A percentile compares a stretch with the other conserved stretches of the same genome.
These are phyloP conservation scores for Raddia distichophylla DNA, from an alignment of 176 grass and related monocot genomes.

Conservation along the genomic window DNA sequence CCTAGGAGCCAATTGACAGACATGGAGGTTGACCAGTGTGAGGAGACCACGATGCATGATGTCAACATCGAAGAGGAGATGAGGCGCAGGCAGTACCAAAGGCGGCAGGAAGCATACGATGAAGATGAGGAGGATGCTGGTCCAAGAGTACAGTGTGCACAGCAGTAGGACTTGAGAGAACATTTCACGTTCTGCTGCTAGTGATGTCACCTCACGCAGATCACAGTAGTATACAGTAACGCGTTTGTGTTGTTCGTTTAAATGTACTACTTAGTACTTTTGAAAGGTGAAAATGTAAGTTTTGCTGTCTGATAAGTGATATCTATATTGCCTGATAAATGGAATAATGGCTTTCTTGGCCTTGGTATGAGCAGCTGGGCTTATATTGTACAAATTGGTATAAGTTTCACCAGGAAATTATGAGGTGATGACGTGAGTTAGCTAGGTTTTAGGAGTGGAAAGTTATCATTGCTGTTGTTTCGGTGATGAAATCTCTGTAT, in stretches of 20 bases:
- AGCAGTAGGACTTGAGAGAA: conserved; percentile 54
- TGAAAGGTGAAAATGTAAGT: neutral
- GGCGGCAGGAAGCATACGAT: conserved; percentile 58
- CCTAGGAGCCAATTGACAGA: conserved; percentile 39
- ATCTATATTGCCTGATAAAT: neutral
- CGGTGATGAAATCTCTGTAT: neutral
- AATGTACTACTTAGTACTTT: neutral
- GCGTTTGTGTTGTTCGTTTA: neutral
- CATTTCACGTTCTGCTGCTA: neutral
- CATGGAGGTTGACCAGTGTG: conserved; percentile 67
- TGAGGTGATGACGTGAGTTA: neutral
- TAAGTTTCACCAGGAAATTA: neutral
- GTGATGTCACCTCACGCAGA: neutral
- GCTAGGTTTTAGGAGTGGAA: neutral
- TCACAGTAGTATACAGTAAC: neutral
- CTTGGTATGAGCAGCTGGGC: neutral
- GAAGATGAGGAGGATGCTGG: conserved; percentile 65
- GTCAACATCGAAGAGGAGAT: conserved; percentile 84
- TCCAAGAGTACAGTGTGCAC: conserved; percentile 71
- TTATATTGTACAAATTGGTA: neutral
- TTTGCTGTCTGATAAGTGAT: neutral
- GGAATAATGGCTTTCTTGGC: neutral
- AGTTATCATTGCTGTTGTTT: neutral
- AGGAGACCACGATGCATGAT: conserved; percentile 70
- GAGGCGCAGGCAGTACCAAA: conserved; percentile 51